Conservation (phyloP, 2,329 filamentous ascomycete species). For the Nemania bipapillata region DNA sequence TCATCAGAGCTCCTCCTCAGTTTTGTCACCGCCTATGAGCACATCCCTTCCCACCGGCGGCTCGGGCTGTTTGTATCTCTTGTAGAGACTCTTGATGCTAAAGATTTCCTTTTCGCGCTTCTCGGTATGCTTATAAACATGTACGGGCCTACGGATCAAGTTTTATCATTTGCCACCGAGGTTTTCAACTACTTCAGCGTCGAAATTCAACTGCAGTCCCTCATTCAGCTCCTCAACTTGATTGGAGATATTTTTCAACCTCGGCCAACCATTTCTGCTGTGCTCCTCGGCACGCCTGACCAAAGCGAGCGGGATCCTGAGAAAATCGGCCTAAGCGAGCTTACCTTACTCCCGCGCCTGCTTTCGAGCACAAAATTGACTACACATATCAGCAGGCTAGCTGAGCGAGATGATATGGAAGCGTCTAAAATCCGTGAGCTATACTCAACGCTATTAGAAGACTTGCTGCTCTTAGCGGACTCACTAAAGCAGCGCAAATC, state of each 20-base stretch:
- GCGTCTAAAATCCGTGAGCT: constrained; percentile 72
- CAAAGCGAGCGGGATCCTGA: constrained; percentile 61
- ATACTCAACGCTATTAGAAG: constrained; percentile 75
- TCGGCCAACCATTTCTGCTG: constrained; percentile 77
- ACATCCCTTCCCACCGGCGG: constrained; percentile 88
- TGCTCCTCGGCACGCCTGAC: constrained; percentile 71
- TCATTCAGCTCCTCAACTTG: constrained; percentile 80
- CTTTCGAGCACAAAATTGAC: constrained; percentile 68
- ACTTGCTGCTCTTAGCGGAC: constrained; percentile 73
- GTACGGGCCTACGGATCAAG: constrained; percentile 79
- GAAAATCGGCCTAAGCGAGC: constrained; percentile 64
- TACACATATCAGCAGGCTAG: constrained; percentile 65
- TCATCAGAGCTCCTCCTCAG: constrained; percentile 91
- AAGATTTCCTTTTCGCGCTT: constrained; percentile 88
- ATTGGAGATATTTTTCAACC: constrained; percentile 78
- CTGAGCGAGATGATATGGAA: constrained; percentile 72
- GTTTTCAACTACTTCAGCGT: constrained; percentile 78
- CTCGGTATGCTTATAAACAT: constrained; percentile 90
- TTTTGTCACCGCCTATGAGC: constrained; percentile 95
- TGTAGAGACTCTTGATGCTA: constrained; percentile 82
- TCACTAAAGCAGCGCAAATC: constrained; percentile 66
- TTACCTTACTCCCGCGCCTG: constrained; percentile 67
- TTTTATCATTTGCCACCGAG: constrained; percentile 78
- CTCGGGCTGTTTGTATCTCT: constrained; percentile 85
- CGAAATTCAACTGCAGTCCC: constrained; percentile 78